Conservation (phyloP, 768 basidiomycete genomes). For the Mrakia blollopis region DNA sequence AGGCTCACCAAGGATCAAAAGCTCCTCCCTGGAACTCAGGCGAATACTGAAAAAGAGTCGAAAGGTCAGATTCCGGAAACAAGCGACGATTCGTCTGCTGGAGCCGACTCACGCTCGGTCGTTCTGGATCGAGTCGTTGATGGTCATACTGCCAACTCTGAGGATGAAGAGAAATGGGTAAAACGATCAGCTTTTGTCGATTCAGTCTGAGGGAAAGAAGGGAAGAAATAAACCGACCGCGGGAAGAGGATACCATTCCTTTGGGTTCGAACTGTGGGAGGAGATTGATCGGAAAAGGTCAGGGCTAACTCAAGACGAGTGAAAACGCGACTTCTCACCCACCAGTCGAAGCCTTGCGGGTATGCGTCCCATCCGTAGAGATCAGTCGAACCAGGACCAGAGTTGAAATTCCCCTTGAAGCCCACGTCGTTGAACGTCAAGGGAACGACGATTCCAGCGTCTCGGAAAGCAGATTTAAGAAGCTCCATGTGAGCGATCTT, state of each 20-base stretch:
- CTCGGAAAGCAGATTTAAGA: slow-evolving; percentile 55
- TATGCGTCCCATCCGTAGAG: slow-evolving; percentile 71
- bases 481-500: slow-evolving; percentile 52
- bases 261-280: slow-evolving; percentile 53
- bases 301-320: not conserved
- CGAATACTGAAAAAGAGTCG: slow-evolving; percentile 55
- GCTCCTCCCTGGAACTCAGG: slow-evolving; percentile 73
- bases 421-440: slow-evolving; percentile 71
- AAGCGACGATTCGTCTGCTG: not conserved
- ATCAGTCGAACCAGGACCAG: slow-evolving; percentile 61
- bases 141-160: slow-evolving; percentile 63
- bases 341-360: slow-evolving; percentile 72
- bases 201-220: not conserved
- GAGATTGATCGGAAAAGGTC: too few relatives aligned
- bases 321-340: too few relatives aligned
- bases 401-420: slow-evolving; percentile 57
- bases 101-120: slow-evolving; percentile 45
- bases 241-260: slow-evolving; percentile 59
- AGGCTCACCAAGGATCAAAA: slow-evolving; percentile 60
- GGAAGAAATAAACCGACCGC: slow-evolving; percentile 37
- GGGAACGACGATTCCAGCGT: slow-evolving; percentile 62
- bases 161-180: not conserved
- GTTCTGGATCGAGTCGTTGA: slow-evolving; percentile 45
- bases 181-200: too few relatives aligned
- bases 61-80: not conserved